Percentiles rank a stretch among this genome's conserved stretches.
phyloP scores from a whole-genome alignment of 148 eudicot species.

The Drosera capensis region DNA sequence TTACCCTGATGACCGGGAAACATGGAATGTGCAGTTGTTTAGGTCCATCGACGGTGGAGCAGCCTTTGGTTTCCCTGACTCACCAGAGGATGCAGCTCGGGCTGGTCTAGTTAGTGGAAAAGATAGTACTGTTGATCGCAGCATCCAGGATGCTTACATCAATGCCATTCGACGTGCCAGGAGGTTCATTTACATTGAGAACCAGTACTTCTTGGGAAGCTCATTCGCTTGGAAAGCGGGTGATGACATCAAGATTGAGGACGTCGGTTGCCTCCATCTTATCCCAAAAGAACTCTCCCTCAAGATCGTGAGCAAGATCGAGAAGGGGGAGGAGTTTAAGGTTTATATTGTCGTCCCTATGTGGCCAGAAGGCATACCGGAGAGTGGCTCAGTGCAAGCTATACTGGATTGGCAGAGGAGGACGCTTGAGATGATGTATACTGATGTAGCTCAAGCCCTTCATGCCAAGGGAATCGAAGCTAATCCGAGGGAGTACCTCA shows the following conservation, averaged over 20 bases:
- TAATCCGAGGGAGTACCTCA: conserved; percentile 26
- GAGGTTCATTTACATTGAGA: conserved; percentile 31
- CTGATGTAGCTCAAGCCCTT: conserved; percentile 28
- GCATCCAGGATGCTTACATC: conserved; percentile 40
- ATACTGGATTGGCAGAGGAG: conserved; percentile 46
- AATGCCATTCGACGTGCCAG: conserved; percentile 40
- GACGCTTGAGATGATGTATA: conserved; percentile 49
- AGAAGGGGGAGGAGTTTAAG: conserved; percentile 27
- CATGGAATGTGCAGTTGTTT: conserved; percentile 41
- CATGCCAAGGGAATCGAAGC: conserved; percentile 26
- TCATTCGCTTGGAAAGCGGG: conserved; percentile 24
- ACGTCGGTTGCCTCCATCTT: conserved; percentile 20
- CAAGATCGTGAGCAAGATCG: conserved; percentile 40
- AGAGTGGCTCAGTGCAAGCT: conserved; percentile 32
- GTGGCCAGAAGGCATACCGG: conserved; percentile 45
- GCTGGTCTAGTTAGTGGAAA: conserved; percentile 33
- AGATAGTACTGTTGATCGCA: conserved; percentile 28
- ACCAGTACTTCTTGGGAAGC: conserved; percentile 43
- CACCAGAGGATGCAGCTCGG: conserved; percentile 33
- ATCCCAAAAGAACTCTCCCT: conserved; percentile 34
- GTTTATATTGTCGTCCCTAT: conserved; percentile 39
- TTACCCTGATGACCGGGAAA: conserved; percentile 20
- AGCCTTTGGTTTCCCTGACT: conserved; percentile 37
- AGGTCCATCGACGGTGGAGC: conserved; percentile 44
- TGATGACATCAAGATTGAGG: conserved; percentile 16